A percentile compares a stretch with the other conserved stretches of the same genome.
Conservation (phyloP, 805 yeast genomes). For the Yarrowia osloensis region DNA sequence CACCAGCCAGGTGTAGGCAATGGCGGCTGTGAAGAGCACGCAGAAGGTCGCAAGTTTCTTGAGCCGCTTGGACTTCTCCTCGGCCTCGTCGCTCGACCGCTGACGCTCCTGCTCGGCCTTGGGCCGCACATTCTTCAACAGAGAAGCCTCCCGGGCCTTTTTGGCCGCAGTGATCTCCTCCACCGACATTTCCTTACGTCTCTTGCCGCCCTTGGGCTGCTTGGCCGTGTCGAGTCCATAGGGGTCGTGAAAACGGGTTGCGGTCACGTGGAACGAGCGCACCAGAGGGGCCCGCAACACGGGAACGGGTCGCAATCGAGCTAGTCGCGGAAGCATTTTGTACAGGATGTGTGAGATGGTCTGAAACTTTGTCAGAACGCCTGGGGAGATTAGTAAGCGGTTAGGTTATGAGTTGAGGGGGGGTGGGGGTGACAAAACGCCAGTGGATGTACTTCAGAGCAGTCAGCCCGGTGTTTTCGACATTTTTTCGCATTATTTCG, state of each 20-base stretch:
- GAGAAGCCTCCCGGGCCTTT: slow-evolving; percentile 5
- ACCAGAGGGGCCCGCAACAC: not conserved
- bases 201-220: slow-evolving; percentile 9
- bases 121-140: slow-evolving; percentile 26
- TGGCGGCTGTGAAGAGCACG: slow-evolving; percentile 11
- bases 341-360: not conserved
- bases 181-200: not conserved
- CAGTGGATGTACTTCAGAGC: too few relatives aligned
- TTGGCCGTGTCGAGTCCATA: slow-evolving; percentile 19
- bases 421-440: too few relatives aligned
- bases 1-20: slow-evolving; percentile 26
- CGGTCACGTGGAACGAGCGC: not conserved
- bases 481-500: too few relatives aligned
- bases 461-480: too few relatives aligned
- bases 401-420: too few relatives aligned
- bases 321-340: not conserved
- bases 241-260: slow-evolving; percentile 1
- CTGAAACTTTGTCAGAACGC: not conserved
- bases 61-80: slow-evolving; percentile 23
- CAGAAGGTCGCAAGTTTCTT: slow-evolving; percentile 15
- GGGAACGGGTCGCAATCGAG: not conserved
- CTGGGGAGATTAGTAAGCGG: too few relatives aligned
- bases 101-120: slow-evolving; percentile 20
- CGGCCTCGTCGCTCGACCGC: slow-evolving; percentile 7
- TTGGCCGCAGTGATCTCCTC: slow-evolving; percentile 1